Conservation (phyloP, 257 asterid genomes). For the Schizonepeta tenuifolia region DNA sequence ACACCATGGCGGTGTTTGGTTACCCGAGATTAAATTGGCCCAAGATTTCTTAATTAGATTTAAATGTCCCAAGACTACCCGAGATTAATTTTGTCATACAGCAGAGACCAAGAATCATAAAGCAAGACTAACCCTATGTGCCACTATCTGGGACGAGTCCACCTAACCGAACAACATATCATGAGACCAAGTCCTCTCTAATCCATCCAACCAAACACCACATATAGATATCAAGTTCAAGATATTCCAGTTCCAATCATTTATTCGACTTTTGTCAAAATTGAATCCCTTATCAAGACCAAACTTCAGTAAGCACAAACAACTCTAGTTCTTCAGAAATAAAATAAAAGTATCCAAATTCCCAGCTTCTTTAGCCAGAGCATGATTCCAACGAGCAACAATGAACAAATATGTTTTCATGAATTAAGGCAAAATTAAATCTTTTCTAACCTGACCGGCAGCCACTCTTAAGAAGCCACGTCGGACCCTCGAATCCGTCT, state of each 20-base stretch:
- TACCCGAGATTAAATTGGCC: no score
- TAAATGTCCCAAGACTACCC: no score
- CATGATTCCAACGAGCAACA: background rate
- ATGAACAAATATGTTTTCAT: no score
- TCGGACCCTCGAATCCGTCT: constrained; percentile 79
- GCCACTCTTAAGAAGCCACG: constrained; percentile 79
- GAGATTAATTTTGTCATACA: no score
- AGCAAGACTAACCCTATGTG: no score
- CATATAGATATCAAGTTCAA: background rate
- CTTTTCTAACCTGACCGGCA: constrained; percentile 72
- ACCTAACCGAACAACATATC: no score
- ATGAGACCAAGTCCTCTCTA: no score
- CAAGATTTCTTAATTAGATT: no score
- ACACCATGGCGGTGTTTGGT: background rate
- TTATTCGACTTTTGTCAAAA: background rate
- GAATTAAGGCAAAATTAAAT: background rate
- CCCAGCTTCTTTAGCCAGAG: background rate
- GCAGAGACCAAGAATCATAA: no score
- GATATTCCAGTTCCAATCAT: background rate
- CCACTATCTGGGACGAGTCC: no score
- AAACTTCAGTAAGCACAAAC: constrained; percentile 1
- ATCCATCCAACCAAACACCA: no score
- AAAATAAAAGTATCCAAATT: background rate
- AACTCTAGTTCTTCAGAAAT: background rate
- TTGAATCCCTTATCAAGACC: background rate